Base-by-base conservation (phyloP, 495 filamentous ascomycete genomes). In the Aspergillus hancockii region DNA sequence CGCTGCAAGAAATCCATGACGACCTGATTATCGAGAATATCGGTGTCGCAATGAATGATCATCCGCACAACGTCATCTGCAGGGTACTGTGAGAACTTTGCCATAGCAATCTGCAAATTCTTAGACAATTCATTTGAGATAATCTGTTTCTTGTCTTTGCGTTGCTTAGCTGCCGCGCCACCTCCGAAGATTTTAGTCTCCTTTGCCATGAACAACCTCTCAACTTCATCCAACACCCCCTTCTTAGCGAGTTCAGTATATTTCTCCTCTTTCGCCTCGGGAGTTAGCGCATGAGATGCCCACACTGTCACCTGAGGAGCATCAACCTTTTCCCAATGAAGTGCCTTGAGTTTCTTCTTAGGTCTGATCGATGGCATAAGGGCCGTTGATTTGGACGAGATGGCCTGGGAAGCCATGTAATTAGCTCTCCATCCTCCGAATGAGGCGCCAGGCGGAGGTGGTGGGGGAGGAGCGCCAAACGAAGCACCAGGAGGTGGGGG, bases 251-350 rank as follows among this genome's bases (percentile, higher is more conserved):
- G 81, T 64, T 98, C 94, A 19, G 87, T 85, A 68, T 97, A 98
- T 71, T 97, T 96, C 68, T 95, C 89, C 78, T 98, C 95, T 68
- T 91, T 91, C 60, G 86, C 89, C 68, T 93, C 85, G 14, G 82
- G 79, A 8, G 90, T 94, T 12, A 89, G 88, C 25, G 90, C 85
- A 71, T 96, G 91, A 16, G 85, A 77, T 40, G 94, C 94, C 95
- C 95, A 98, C 60, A 98, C 91, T 34, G 94, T 98, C 38, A 93
- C 91, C 69, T 96, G 88, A 16, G 92, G 90, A 52, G 91, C 82
- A 72, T 98, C 94, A 38, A 98, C 90, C 76, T 98, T 98, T 69
- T 98, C 94, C 94, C 94, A 98, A 78, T 98, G 94, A 60, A 98
- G 83, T 36, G 94, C 93, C 84, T 98, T 98, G 67, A 98, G 90